Evolutionary conservation across 768 basidiomycete genomes (phyloP).

Genomic region (Hemileccinum impolitum): DNA sequence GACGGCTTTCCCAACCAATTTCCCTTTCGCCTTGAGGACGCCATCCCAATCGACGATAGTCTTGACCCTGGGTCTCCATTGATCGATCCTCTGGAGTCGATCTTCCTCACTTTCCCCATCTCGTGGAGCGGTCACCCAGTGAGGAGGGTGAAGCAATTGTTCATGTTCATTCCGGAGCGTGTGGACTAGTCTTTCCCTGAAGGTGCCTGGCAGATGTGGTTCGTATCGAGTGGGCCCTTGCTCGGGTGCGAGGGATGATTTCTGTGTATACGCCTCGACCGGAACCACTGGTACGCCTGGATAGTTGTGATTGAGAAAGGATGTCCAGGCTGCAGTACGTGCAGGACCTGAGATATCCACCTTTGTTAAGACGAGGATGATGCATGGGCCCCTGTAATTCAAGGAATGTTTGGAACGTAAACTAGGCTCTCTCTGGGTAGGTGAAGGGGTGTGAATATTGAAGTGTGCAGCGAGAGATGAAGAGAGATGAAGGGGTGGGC

Average conservation of each 20-base stretch:
- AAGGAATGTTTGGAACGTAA: constrained; percentile 33
- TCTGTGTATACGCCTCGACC: constrained; percentile 73
- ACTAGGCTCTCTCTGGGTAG: not conserved
- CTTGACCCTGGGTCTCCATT: constrained; percentile 68
- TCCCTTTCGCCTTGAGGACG: constrained; percentile 44
- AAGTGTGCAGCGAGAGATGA: constrained; percentile 72
- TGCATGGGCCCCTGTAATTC: constrained; percentile 14
- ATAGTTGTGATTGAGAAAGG: constrained; percentile 51
- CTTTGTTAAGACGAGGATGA: constrained; percentile 83
- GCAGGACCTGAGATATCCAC: constrained; percentile 76
- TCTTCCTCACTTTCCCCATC: constrained; percentile 39
- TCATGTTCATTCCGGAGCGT: constrained; percentile 65
- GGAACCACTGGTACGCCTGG: constrained; percentile 61
- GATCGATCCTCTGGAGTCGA: constrained; percentile 44
- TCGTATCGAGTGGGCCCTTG: constrained; percentile 51
- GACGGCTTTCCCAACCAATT: constrained; percentile 43
- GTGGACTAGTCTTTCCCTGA: constrained; percentile 60
- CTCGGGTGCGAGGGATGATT: constrained; percentile 25
- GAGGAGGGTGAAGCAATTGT: constrained; percentile 67
- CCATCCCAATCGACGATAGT: constrained; percentile 71
- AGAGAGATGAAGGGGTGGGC: constrained; percentile 84
- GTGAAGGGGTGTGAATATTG: constrained; percentile 5
- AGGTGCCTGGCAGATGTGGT: constrained; percentile 65
- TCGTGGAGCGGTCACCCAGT: constrained; percentile 41
- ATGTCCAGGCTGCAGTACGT: constrained; percentile 62